A percentile compares a stretch with the other conserved stretches of the same genome.
Conservation (phyloP, 2,329 filamentous ascomycete species). For the Colletotrichum aenigma region DNA sequence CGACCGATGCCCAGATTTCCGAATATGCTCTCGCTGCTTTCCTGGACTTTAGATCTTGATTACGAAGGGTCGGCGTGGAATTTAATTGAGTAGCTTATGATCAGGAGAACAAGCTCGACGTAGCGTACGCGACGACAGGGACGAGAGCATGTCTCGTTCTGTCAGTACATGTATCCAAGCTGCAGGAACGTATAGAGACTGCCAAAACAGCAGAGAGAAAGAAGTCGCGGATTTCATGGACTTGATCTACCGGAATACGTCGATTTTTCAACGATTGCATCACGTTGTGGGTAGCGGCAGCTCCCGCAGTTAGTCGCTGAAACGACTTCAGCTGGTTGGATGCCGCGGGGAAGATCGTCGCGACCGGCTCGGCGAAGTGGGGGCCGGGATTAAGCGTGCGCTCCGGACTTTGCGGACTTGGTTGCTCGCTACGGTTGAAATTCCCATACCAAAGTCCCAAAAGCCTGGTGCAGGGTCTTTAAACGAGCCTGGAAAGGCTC, state of each 20-base stretch:
- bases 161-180: too few species aligned
- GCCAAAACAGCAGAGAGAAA: too few species aligned
- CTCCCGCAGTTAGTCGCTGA: neutral
- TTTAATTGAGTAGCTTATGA: accelerated
- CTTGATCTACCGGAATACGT: neutral
- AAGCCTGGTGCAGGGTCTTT: neutral
- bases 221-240: too few species aligned
- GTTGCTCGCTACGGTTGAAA: neutral
- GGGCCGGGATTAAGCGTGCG: neutral
- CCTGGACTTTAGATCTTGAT: too few species aligned
- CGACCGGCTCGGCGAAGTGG: neutral
- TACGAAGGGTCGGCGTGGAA: accelerated
- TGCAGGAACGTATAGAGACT: accelerated
- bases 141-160: too few species aligned
- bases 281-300: neutral
- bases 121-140: too few species aligned
- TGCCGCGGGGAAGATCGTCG: neutral
- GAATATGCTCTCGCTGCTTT: too few species aligned
- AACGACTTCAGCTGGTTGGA: neutral
- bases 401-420: neutral
- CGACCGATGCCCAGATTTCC: too few species aligned
- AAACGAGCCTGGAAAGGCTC: neutral
- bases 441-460: neutral
- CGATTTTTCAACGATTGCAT: neutral
- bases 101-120: accelerated